Evolutionary conservation across 23 red algal species (phyloP).

Genomic region (Pyropia yezoensis): DNA sequence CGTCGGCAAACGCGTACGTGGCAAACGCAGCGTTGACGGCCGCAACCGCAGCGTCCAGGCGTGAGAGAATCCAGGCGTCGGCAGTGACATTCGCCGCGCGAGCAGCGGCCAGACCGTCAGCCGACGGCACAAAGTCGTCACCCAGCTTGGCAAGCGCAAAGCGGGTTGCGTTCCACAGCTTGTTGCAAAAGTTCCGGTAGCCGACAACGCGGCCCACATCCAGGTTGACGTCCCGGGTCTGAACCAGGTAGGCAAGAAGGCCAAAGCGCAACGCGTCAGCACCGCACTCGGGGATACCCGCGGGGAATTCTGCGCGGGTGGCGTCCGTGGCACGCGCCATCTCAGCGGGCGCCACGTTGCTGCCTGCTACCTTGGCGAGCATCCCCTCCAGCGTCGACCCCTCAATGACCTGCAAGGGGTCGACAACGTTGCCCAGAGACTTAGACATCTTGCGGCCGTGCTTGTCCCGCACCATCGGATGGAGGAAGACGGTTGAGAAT

Average conservation of each 20-base stretch:
- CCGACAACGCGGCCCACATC: constrained; percentile 83
- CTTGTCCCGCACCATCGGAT: constrained; percentile 93
- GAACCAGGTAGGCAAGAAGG: constrained; percentile 83
- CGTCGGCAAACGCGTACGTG: constrained; percentile 62
- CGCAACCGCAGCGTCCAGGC: constrained; percentile 24
- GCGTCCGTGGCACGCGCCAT: constrained; percentile 61
- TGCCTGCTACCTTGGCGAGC: constrained; percentile 44
- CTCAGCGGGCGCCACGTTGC: constrained; percentile 67
- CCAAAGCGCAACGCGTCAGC: constrained; percentile 94
- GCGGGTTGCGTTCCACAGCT: constrained; percentile 94
- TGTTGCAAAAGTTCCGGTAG: constrained; percentile 97
- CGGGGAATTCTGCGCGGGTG: constrained; percentile 67
- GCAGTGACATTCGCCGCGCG: constrained; percentile 12
- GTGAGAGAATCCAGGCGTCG: constrained; percentile 73
- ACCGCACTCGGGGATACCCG: constrained; percentile 91
- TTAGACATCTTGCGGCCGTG: constrained; percentile 99
- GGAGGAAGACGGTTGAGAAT: constrained; percentile 86
- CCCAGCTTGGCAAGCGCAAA: constrained; percentile 83
- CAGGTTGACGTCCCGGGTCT: constrained; percentile 91
- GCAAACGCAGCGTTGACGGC: constrained; percentile 45
- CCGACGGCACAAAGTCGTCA: constrained; percentile 30
- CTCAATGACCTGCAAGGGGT: constrained; percentile 90
- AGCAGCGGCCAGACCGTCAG: constrained; percentile 26
- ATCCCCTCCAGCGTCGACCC: constrained; percentile 55
- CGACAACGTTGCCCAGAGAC: constrained; percentile 98